These are phyloP conservation scores for Thalassiosira pacifica DNA, from an alignment of 352 stramenopile species.

Conservation along the genomic window DNA sequence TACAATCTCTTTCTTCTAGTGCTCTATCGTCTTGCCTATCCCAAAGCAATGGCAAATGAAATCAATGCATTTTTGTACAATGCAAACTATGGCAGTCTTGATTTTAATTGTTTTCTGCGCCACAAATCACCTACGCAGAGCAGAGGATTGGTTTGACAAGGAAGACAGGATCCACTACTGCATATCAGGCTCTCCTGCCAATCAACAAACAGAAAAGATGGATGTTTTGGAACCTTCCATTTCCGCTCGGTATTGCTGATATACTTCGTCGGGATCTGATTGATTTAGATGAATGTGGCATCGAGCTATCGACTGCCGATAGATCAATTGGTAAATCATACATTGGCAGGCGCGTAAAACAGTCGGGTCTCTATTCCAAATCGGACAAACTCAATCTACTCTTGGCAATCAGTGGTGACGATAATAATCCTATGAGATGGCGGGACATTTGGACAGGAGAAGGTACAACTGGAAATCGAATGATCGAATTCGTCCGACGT, in stretches of 20 bases:
- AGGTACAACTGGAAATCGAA: conserved; percentile 1
- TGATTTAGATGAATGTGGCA: conserved; percentile 23
- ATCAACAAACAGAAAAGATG: conserved; percentile 3
- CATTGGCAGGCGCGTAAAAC: not conserved
- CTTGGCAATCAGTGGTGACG: conserved; percentile 19
- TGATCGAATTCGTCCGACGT: conserved; percentile 6
- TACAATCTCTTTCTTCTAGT: conserved; percentile 5
- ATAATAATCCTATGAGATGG: conserved; percentile 6
- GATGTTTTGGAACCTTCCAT: conserved; percentile 20
- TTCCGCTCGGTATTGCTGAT: conserved; percentile 23
- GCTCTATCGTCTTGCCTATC: conserved; percentile 14
- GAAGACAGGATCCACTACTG: conserved; percentile 18
- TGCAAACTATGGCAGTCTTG: conserved; percentile 7
- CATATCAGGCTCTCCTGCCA: conserved; percentile 22
- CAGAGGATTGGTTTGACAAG: conserved; percentile 25
- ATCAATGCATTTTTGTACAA: conserved; percentile 41
- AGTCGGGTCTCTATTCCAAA: not conserved
- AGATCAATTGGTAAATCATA: conserved; percentile 14
- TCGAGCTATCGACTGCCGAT: conserved; percentile 9
- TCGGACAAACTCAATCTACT: not conserved
- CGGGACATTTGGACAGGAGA: conserved; percentile 4
- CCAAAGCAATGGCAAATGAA: conserved; percentile 1
- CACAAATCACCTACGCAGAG: conserved; percentile 24
- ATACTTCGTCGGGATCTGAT: conserved; percentile 24
- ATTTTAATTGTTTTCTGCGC: conserved; percentile 8